phyloP scores from a whole-genome alignment of 345 rosid genomes.

The Melaleuca alternifolia region DNA sequence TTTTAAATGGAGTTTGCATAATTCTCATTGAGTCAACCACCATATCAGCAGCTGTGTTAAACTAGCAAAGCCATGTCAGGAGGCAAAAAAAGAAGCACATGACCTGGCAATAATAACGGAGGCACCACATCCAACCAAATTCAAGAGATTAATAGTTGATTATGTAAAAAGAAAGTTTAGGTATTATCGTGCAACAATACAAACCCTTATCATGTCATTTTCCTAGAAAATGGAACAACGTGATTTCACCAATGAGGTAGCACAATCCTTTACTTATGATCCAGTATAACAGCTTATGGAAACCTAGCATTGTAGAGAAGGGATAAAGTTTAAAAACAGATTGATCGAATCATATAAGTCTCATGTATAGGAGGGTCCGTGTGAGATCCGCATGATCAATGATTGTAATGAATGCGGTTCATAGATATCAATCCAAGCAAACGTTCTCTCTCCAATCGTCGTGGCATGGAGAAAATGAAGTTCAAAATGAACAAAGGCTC shows the following conservation, averaged over 20 bases:
- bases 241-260: background rate
- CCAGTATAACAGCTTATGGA: background rate
- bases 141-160: background rate
- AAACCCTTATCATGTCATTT: background rate
- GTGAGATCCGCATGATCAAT: fast-evolving
- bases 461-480: background rate
- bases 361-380: background rate
- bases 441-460: background rate
- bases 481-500: too few relatives aligned
- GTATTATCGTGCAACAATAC: background rate
- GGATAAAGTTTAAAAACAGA: fast-evolving
- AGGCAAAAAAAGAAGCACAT: background rate
- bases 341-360: background rate
- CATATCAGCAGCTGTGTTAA: background rate
- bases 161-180: background rate
- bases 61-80: background rate
- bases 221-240: background rate
- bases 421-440: background rate
- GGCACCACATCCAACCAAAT: background rate
- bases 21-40: too few relatives aligned
- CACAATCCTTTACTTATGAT: background rate
- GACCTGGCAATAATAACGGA: background rate
- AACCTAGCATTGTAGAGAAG: background rate
- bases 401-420: fast-evolving
- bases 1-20: background rate